A percentile compares a stretch with the other conserved stretches of the same genome.
Evolutionary conservation across 192 early-diverging fungal species (phyloP).

Genomic region (Physocladia obscura): DNA sequence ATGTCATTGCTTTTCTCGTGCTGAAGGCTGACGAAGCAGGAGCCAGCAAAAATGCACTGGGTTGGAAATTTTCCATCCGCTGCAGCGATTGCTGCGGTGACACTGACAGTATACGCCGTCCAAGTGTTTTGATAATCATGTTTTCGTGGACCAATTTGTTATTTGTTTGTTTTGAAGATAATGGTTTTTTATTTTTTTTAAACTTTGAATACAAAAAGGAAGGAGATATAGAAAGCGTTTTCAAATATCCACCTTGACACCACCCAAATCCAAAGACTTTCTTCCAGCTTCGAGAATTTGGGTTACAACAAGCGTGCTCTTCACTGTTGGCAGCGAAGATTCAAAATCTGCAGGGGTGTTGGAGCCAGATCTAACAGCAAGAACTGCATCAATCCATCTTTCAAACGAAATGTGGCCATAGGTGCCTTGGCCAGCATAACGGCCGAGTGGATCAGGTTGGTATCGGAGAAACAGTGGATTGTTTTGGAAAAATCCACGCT

Average conservation of each 20-base stretch:
- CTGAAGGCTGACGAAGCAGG: too few relatives aligned
- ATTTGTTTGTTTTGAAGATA: too few relatives aligned
- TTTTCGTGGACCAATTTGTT: too few relatives aligned
- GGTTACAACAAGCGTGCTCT: slow-evolving; percentile 39
- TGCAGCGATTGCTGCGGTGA: too few relatives aligned
- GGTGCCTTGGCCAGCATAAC: slow-evolving; percentile 41
- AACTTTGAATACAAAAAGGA: too few relatives aligned
- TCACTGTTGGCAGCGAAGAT: slow-evolving; percentile 37
- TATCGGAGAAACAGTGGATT: slow-evolving; percentile 50
- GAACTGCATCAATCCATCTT: slow-evolving; percentile 30
- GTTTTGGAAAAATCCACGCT: slow-evolving; percentile 20
- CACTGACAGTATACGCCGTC: too few relatives aligned
- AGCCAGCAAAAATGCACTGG: too few relatives aligned
- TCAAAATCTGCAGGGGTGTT: slow-evolving; percentile 33
- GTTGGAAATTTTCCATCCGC: too few relatives aligned
- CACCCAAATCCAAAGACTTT: slow-evolving; percentile 37
- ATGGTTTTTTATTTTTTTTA: too few relatives aligned
- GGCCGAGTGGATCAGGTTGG: slow-evolving; percentile 40
- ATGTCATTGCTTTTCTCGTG: too few relatives aligned
- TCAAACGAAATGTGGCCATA: slow-evolving; percentile 46
- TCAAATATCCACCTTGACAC: neutral
- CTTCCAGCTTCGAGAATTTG: slow-evolving; percentile 50
- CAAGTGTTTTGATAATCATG: too few relatives aligned
- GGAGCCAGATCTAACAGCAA: slow-evolving; percentile 28
- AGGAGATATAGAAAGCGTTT: too few relatives aligned